A percentile compares a stretch with the other conserved stretches of the same genome.
Evolutionary conservation across 1,139 yeast species (phyloP).

Genomic region (Magnusiomyces tetraspermus): DNA sequence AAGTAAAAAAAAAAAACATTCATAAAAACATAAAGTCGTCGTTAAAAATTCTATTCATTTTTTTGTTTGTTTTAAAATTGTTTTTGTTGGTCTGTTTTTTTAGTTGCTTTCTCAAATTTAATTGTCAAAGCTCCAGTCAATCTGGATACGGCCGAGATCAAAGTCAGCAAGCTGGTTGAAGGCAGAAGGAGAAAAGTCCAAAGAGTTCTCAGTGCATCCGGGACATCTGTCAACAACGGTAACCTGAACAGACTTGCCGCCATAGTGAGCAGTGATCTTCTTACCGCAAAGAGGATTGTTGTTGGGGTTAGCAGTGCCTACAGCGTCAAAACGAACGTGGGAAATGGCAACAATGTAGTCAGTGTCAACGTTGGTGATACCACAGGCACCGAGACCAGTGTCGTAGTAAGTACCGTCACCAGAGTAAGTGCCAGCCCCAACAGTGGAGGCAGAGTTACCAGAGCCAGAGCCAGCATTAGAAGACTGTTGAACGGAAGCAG

Average conservation of each 20-base stretch:
- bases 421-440: constrained; percentile 23
- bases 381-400: constrained; percentile 58
- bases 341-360: constrained; percentile 40
- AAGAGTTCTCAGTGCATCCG: constrained; percentile 40
- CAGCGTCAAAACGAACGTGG: constrained; percentile 31
- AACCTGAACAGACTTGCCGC: constrained; percentile 41
- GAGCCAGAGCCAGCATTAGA: constrained; percentile 18
- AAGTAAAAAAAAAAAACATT: no score
- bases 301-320: constrained; percentile 31
- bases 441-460: constrained; percentile 15
- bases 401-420: constrained; percentile 56
- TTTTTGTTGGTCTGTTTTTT: no score
- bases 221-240: constrained; percentile 48
- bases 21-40: no score
- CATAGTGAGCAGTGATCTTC: constrained; percentile 37
- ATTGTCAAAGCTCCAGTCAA: constrained; percentile 39
- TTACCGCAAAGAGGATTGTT: constrained; percentile 43
- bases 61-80: no score
- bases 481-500: constrained; percentile 18
- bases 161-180: constrained; percentile 38
- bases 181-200: constrained; percentile 49
- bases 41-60: no score
- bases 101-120: no score
- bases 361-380: constrained; percentile 37
- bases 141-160: constrained; percentile 39